These are phyloP conservation scores for Puccinia triticina DNA, from an alignment of 1,284 basidiomycete genomes.

Conservation along the genomic window DNA sequence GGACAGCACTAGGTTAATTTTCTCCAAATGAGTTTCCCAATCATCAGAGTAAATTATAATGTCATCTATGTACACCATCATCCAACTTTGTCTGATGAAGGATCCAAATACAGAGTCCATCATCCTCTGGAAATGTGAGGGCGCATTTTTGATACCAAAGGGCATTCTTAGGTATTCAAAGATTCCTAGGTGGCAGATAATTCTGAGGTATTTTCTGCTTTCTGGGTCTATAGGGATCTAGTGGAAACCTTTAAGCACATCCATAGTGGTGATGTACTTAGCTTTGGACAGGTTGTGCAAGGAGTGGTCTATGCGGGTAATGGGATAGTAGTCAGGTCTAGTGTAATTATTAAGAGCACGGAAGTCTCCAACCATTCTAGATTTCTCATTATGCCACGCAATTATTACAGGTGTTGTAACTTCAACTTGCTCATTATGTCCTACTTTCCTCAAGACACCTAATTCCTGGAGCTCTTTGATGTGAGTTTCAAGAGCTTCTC, in stretches of 20 bases:
- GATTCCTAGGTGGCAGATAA: no score
- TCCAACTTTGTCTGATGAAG: constrained; percentile 8
- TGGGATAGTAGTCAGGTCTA: constrained; percentile 15
- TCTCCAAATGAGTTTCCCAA: not conserved
- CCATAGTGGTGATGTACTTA: constrained; percentile 8
- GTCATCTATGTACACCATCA: constrained; percentile 3
- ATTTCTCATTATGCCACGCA: no score
- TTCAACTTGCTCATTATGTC: no score
- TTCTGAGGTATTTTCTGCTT: constrained; percentile 6
- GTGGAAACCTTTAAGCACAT: constrained; percentile 12
- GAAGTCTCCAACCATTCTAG: no score
- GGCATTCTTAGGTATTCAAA: not conserved
- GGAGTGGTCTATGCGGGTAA: not conserved
- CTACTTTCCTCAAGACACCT: no score
- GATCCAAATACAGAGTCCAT: constrained; percentile 36
- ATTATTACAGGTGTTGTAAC: no score
- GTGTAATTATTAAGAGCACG: no score
- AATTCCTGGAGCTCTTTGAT: no score
- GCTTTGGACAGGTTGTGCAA: not conserved
- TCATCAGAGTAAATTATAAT: constrained; percentile 24
- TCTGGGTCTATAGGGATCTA: not conserved
- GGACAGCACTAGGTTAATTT: not conserved
- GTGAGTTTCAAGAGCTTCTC: no score
- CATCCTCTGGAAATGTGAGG: constrained; percentile 45
- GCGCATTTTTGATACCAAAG: constrained; percentile 27